phyloP scores from a whole-genome alignment of 78 protist genomes.

The Pelomyxa schiedti region DNA sequence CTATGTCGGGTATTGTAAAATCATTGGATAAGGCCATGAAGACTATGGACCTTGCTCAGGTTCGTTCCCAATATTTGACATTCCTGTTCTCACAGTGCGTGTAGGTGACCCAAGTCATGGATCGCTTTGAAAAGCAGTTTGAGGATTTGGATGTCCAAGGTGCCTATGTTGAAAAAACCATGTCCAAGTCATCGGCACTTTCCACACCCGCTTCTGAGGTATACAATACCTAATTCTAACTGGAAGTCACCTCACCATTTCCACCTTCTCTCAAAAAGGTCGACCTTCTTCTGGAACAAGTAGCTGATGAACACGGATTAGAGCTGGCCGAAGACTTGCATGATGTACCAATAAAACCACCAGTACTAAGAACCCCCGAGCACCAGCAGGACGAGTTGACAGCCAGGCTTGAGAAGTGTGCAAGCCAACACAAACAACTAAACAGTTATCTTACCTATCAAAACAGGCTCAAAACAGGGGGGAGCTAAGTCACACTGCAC shows the following conservation, averaged over 20 bases:
- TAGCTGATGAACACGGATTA: slow-evolving; percentile 85
- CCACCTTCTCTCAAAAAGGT: slow-evolving; percentile 11
- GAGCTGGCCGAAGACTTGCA: slow-evolving; percentile 53
- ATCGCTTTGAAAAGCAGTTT: slow-evolving; percentile 88
- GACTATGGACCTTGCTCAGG: slow-evolving; percentile 75
- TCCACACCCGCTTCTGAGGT: slow-evolving; percentile 81
- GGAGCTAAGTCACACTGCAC: too few species aligned
- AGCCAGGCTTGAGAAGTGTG: neutral
- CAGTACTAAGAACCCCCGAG: neutral
- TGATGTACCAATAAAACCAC: slow-evolving; percentile 1
- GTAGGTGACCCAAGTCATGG: slow-evolving; percentile 76
- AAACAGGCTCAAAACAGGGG: too few species aligned
- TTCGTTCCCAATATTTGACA: neutral
- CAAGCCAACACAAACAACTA: too few species aligned
- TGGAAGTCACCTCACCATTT: neutral
- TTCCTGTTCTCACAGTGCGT: neutral
- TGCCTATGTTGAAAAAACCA: slow-evolving; percentile 73
- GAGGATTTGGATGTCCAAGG: slow-evolving; percentile 82
- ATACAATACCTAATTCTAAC: neutral
- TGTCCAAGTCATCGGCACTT: slow-evolving; percentile 61
- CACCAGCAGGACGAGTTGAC: neutral
- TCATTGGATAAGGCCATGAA: slow-evolving; percentile 73
- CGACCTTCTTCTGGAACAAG: slow-evolving; percentile 64
- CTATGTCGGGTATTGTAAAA: slow-evolving; percentile 74
- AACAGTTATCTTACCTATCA: too few species aligned